Base-by-base conservation (phyloP, 108 stramenopile species). In the Asterionellopsis glacialis region DNA sequence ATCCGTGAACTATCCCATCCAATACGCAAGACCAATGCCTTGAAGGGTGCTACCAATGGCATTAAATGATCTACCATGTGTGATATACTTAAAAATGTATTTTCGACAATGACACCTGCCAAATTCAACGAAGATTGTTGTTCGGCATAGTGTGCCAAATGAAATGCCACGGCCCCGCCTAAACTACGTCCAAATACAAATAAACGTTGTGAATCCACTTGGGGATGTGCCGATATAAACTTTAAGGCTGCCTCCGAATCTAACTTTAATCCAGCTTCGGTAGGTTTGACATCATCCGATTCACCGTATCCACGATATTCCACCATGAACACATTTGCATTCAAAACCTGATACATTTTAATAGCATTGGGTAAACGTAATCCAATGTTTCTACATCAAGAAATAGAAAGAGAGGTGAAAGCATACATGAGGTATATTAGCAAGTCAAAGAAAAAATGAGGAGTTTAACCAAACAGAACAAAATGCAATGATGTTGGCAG, bases 251-350 rank as follows among this genome's bases (percentile, higher is more conserved):
- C 97, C 65, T 95, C 77, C 2, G 88, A 95, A 73, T 98, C 97
- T 22, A 79, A 21, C 57, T 84, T 83, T 11, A 98, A 64, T 9
- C 97, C 97, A 1, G 41, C 45, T 69, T 98, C 97, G 33, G 51
- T 81, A 9, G 90, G 88, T 25, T 27, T 57, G 22, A 79, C 84
- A 27, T 76, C 69, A 24, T 87, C 82, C 13, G 75, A 79, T 52
- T 90, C 85, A 0, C 97, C 97, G 26, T 90, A 98, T 0, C 95
- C 97, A 1, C 97, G 77, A 65, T 98, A 98, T 62, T 98, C 97
- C 26, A 98, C 86, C 67, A 95, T 63, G 49, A 96, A 52, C 21
- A 98, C 65, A 58, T 98, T 93, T 7, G 73, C 77, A 27, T 78
- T 62, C 22, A 89, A 58, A 55, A 77, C 41, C 38, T 73, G 72